phyloP scores from a whole-genome alignment of 192 early-diverging fungal species.

The Geranomyces michiganensis region DNA sequence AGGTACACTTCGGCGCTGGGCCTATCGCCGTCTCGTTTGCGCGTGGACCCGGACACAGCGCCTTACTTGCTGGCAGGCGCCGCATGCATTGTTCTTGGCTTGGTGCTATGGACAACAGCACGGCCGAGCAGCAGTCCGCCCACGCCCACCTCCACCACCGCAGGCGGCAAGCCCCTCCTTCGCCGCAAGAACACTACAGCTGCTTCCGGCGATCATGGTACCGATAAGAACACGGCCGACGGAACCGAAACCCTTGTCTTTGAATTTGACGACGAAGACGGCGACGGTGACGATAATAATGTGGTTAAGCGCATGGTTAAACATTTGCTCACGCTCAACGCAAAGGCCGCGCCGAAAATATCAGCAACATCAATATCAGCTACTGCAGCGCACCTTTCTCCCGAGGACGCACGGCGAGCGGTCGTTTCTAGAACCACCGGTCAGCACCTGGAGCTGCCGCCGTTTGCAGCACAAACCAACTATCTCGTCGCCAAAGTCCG shows the following conservation, averaged over 20 bases:
- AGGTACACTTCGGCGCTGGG: not conserved
- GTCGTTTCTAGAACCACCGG: not conserved
- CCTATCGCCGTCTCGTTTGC: not conserved
- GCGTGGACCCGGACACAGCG: not conserved
- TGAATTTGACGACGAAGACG: not conserved
- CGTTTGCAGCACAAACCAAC: constrained; percentile 38
- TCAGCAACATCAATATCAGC: not conserved
- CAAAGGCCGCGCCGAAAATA: not conserved
- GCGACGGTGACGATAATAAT: not conserved
- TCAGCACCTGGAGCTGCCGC: constrained; percentile 8
- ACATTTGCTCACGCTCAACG: not conserved
- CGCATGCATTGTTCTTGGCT: not conserved
- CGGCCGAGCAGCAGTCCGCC: no score
- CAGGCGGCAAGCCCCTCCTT: not conserved
- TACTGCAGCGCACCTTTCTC: not conserved
- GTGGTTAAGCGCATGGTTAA: not conserved
- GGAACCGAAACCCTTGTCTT: not conserved
- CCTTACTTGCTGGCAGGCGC: constrained; percentile 10
- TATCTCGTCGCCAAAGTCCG: constrained; percentile 39
- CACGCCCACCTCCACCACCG: not conserved
- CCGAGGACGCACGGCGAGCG: not conserved
- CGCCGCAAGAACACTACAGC: not conserved
- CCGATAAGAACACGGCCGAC: not conserved
- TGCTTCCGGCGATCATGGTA: not conserved
- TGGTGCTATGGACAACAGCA: not conserved